Percentiles rank a stretch among this genome's conserved stretches.
Evolutionary conservation across 108 stramenopile genomes (phyloP).

Genomic region (Epithemia pelagica): DNA sequence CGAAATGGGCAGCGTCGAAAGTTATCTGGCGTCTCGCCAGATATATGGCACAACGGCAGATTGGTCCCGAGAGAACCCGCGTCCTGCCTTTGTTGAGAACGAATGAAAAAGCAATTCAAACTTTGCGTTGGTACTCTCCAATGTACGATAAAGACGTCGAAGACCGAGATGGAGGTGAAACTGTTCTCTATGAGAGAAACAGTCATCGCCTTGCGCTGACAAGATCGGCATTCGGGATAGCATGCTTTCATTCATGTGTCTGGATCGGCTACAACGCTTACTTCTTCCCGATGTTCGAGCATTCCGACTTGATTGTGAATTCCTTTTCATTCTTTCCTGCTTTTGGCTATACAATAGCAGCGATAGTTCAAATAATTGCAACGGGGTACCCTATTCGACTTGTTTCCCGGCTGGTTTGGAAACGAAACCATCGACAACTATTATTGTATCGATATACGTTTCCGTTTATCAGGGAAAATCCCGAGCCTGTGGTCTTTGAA

Average conservation of each 20-base stretch:
- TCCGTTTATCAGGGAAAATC: constrained; percentile 11
- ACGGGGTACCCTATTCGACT: constrained; percentile 15
- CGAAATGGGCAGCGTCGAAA: too few relatives aligned
- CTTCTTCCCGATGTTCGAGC: constrained; percentile 27
- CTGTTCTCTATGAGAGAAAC: background rate
- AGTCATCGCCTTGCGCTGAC: background rate
- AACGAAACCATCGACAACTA: background rate
- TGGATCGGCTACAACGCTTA: constrained; percentile 30
- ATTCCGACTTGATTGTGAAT: constrained; percentile 14
- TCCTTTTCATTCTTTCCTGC: constrained; percentile 19
- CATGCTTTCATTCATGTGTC: constrained; percentile 15
- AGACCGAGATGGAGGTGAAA: background rate
- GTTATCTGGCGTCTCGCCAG: too few relatives aligned
- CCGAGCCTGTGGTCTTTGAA: background rate
- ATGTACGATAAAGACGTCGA: too few relatives aligned
- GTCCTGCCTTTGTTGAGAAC: too few relatives aligned
- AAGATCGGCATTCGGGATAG: background rate
- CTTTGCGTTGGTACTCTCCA: too few relatives aligned
- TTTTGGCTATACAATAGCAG: constrained; percentile 8
- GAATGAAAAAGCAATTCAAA: too few relatives aligned
- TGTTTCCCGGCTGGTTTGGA: constrained; percentile 13
- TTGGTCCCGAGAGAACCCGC: too few relatives aligned
- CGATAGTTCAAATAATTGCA: constrained; percentile 14
- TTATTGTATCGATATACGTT: constrained; percentile 16
- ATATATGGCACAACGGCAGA: too few relatives aligned